Base-by-base conservation (phyloP, 768 basidiomycete species). In the Sarcodon sp. region DNA sequence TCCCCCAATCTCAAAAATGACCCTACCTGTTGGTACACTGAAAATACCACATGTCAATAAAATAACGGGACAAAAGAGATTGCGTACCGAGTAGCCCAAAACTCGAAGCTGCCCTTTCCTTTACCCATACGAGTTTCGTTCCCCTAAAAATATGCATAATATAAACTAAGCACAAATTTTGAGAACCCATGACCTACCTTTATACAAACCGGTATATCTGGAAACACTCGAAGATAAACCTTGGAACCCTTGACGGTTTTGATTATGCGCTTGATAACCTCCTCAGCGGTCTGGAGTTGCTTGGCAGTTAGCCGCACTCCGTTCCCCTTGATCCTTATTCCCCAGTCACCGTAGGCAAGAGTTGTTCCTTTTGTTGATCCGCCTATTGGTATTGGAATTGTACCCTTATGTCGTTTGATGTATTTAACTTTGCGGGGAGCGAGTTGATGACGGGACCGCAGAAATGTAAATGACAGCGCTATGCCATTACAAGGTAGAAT, bases 81-180 rank as follows among this genome's bases (percentile, higher is more conserved):
- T 16, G 52, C 78, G 47, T 56, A 90, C 88, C 89, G 79, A 50
- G 86, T 88, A 27, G 93, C 89, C 96, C 96, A 99, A 62, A 75
- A 97, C 60, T 98, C 96, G 57, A 98, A 98, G 0, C 86, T 79
- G 43, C 96, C 96, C 64, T 99, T 99, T 50, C 96, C 96, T 67
- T 98, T 98, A 45, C 96, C 96, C 96, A 98, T 97, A 73, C 96
- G 86, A 5, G 91, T 93, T 65, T 98, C 93, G 57, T 96, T 98
- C 47, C 96, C 94, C 88, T 91, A 51, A 6, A 50, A 18, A 32
- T 11, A 11, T 18, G 39, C 39, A 6, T 38, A 4, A 9, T 16
- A 27, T 13, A 41, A 41, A 34, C 33, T 43, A 1, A 11, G 16
- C 38, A 43, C 12, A 8, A 27, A 27, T 3, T 8, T 13, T 3